Conservation (phyloP, 2,329 filamentous ascomycete species). For the Penicillium fuscoglaucum region DNA sequence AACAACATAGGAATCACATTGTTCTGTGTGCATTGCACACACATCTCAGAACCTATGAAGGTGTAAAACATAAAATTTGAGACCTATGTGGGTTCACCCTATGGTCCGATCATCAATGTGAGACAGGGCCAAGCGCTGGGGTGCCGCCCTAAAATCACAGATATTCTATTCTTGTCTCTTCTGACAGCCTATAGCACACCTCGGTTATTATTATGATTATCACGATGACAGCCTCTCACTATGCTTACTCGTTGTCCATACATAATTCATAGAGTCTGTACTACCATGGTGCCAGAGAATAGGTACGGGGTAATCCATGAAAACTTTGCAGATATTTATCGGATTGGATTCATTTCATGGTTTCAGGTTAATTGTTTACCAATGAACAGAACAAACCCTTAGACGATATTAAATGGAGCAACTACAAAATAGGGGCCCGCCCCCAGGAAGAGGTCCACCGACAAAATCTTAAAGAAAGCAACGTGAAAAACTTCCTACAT, state of each 20-base stretch:
- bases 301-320: background rate
- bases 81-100: constrained; percentile 1
- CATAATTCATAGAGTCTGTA: background rate
- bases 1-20: background rate
- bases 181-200: background rate
- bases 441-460: background rate
- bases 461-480: background rate
- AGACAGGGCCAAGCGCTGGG: constrained; percentile 20
- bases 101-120: constrained; percentile 19
- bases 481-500: background rate
- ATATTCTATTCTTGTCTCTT: constrained; percentile 7
- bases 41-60: background rate
- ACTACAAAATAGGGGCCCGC: background rate
- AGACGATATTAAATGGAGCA: background rate
- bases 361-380: constrained; percentile 3
- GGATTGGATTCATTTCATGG: background rate
- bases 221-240: background rate
- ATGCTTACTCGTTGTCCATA: background rate
- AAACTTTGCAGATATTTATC: background rate
- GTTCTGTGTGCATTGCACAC: background rate
- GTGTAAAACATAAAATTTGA: background rate
- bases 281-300: background rate
- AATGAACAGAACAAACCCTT: background rate
- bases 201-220: background rate
- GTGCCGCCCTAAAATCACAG: constrained; percentile 1